Percentiles rank a stretch among this genome's conserved stretches.
These are phyloP conservation scores for Tetracladium maxilliforme DNA, from an alignment of 2,329 filamentous ascomycete genomes.

Conservation along the genomic window DNA sequence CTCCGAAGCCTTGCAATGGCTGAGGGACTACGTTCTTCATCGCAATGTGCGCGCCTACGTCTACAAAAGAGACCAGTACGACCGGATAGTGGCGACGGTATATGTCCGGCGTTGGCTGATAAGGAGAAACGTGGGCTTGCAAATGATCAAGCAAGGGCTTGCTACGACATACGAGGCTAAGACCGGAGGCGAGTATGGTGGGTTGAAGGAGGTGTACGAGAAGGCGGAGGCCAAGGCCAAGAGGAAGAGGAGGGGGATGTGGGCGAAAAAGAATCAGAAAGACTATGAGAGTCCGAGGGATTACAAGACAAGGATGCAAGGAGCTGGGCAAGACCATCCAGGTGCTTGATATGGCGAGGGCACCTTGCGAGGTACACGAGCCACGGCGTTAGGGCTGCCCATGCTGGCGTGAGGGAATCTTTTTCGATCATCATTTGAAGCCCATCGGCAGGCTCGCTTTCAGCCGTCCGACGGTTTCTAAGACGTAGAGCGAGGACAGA, in stretches of 20 bases:
- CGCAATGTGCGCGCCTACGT: slow-evolving; percentile 70
- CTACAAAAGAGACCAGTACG: slow-evolving; percentile 81
- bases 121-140: slow-evolving; percentile 68
- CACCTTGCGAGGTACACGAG: too few relatives aligned
- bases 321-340: slow-evolving; percentile 13
- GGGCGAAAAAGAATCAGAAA: slow-evolving; percentile 49
- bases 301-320: slow-evolving; percentile 52
- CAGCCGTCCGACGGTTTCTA: too few relatives aligned
- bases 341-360: slow-evolving; percentile 7
- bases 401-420: too few relatives aligned
- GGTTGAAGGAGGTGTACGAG: slow-evolving; percentile 47
- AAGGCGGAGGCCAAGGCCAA: slow-evolving; percentile 53
- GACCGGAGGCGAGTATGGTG: slow-evolving; percentile 76
- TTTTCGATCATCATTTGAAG: too few relatives aligned
- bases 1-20: slow-evolving; percentile 67
- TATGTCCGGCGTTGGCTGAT: slow-evolving; percentile 52
- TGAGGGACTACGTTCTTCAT: slow-evolving; percentile 57
- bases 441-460: too few relatives aligned
- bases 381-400: too few relatives aligned
- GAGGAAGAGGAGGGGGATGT: slow-evolving; percentile 54
- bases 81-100: slow-evolving; percentile 77
- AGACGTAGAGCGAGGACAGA: too few relatives aligned
- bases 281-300: slow-evolving; percentile 72
- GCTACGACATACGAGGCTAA: slow-evolving; percentile 94
- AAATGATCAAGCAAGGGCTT: slow-evolving; percentile 75